phyloP scores from a whole-genome alignment of 2,329 filamentous ascomycete genomes.

The Parasarocladium wereldwijsianum region DNA sequence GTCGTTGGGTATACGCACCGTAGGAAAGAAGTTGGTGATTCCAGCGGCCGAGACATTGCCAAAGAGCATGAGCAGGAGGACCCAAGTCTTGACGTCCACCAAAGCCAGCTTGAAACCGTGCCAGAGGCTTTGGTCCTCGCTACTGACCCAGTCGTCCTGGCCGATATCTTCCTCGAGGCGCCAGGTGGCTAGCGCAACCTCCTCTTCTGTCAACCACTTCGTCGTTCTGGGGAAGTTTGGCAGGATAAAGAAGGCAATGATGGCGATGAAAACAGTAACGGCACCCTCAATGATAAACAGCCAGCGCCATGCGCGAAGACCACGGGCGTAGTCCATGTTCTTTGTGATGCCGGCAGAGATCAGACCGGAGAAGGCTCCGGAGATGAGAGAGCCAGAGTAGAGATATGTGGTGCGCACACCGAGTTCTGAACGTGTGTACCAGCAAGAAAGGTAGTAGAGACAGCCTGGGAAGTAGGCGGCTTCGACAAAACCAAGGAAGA shows the following conservation, averaged over 20 bases:
- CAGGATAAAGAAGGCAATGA: slow-evolving; percentile 39
- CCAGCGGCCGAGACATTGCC: slow-evolving; percentile 30
- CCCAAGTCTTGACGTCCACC: slow-evolving; percentile 43
- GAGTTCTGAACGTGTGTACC: slow-evolving; percentile 58
- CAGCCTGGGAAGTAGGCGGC: slow-evolving; percentile 36
- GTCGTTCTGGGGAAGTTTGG: slow-evolving; percentile 25
- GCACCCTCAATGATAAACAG: slow-evolving; percentile 48
- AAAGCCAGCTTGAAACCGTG: slow-evolving; percentile 41
- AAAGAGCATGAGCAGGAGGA: slow-evolving; percentile 42
- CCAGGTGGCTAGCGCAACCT: slow-evolving; percentile 44
- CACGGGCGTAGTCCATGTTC: slow-evolving; percentile 46
- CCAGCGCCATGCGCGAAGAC: slow-evolving; percentile 45
- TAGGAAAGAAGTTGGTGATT: slow-evolving; percentile 22
- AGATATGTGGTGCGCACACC: slow-evolving; percentile 50
- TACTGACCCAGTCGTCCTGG: slow-evolving; percentile 45
- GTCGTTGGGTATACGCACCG: too few relatives aligned
- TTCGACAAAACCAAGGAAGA: slow-evolving; percentile 23
- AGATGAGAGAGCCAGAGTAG: slow-evolving; percentile 54
- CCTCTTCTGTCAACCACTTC: slow-evolving; percentile 24
- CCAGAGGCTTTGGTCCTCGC: slow-evolving; percentile 38
- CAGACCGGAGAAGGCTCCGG: slow-evolving; percentile 56
- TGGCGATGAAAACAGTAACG: slow-evolving; percentile 47
- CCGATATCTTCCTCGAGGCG: slow-evolving; percentile 50
- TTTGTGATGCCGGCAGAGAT: slow-evolving; percentile 49
- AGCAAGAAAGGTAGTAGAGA: slow-evolving; percentile 47